Evolutionary conservation across 352 stramenopile genomes (phyloP), one percentile per base, ranked within the genome.

Genomic region (Pythium oligandrum): DNA sequence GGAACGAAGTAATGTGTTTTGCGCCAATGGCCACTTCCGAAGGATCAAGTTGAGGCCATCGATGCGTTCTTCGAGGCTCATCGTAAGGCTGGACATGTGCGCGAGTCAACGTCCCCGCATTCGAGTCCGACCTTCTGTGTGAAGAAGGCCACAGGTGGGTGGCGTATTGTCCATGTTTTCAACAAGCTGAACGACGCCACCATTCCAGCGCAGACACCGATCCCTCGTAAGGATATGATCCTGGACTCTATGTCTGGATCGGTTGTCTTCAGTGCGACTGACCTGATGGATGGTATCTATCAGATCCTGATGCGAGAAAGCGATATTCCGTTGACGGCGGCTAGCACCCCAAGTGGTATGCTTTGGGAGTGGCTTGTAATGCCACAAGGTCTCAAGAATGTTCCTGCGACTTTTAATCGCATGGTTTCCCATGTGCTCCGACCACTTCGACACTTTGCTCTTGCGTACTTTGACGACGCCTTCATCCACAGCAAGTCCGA

Each of bases 381-480:
- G 39, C 59, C 63, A 1, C 53, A 60, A 45, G 53, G 59, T 1
- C 59, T 71, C 10, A 66, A 33, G 4, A 63, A 61, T 33, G 53
- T 49, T 8, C 58, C 58, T 40, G 51, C 48, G 3, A 66, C 58
- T 0, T 68, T 68, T 44, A 71, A 68, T 52, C 44, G 48, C 39
- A 34, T 57, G 9, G 56, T 67, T 5, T 46, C 55, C 4, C 44
- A 59, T 44, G 35, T 61, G 35, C 46, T 71, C 11, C 5, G 53
- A 2, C 44, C 39, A 6, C 33, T 61, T 12, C 50, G 47, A 37
- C 50, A 39, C 0, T 59, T 59, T 40, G 44, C 56, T 39, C 50
- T n/a, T 4, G 52, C 43, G 26, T 71, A 71, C 35, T 68, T 68
- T 32, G 59, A 71, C 51, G 64, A 71, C 40, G 37, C 66, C 34